Evolutionary conservation across 1,284 basidiomycete species (phyloP).

Genomic region (Tetrapyrgos nigripes): DNA sequence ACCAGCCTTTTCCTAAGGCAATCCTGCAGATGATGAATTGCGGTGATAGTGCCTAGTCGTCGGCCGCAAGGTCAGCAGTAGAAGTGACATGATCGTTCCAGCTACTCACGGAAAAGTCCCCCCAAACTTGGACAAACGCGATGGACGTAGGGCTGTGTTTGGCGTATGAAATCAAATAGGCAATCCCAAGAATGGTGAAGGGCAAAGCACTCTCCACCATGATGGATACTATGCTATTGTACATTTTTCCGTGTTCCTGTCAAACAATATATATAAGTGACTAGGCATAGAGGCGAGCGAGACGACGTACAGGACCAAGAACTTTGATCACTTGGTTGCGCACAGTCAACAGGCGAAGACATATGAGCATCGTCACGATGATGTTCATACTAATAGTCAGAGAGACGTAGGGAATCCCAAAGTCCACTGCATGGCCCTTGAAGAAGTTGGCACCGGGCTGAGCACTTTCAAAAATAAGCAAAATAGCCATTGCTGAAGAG

Average conservation of each 20-base stretch:
- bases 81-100: not conserved
- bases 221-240: conserved; percentile 30
- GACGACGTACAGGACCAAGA: conserved; percentile 1
- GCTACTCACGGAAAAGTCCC: conserved; percentile 27
- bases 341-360: conserved; percentile 26
- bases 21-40: conserved; percentile 34
- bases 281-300: no score
- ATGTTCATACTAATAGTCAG: conserved; percentile 34
- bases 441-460: conserved; percentile 29
- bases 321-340: conserved; percentile 16
- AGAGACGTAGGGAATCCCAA: conserved; percentile 30
- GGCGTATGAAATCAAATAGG: conserved; percentile 29
- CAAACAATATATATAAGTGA: no score
- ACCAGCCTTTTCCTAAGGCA: conserved; percentile 30
- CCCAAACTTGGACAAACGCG: conserved; percentile 30
- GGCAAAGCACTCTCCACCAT: conserved; percentile 33
- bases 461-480: conserved; percentile 30
- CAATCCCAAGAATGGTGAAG: conserved; percentile 30
- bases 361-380: conserved; percentile 31
- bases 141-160: conserved; percentile 26
- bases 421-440: conserved; percentile 24
- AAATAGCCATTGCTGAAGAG: conserved; percentile 27
- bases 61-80: not conserved
- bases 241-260: conserved; percentile 27
- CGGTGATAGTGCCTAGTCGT: conserved; percentile 29